Base-by-base conservation (phyloP, 2,329 filamentous ascomycete genomes). In the Cercospora brassicicola region DNA sequence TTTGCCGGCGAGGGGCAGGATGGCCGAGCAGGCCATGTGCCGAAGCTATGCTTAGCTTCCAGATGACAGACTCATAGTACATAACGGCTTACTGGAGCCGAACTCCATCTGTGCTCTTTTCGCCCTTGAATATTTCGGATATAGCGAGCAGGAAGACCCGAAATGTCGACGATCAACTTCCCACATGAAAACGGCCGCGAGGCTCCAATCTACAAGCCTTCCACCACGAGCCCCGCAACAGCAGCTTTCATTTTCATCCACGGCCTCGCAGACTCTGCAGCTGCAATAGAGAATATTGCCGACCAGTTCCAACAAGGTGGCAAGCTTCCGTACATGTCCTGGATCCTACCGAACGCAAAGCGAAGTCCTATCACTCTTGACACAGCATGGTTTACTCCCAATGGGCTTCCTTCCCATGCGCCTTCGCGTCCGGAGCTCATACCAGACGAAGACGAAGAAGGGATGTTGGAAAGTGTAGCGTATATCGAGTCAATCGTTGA, bases 311-410 rank as follows among this genome's bases (percentile, higher is more conserved):
- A 83, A 64, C 73, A 79, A 59, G 80, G 80, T 33, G 75, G 75
- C 60, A 85, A 84, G 73, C 77, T 85, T 5, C 79, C 82, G 0
- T 77, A 84, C 71, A 73, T 84, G 69, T 76, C 76, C 45, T 85
- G 83, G 83, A 74, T 84, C 39, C 78, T 85, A 26, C 83, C 84
- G 11, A 83, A 82, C 63, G 83, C 84, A 13, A 77, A 79, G 51
- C 76, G 81, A 42, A 82, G 84, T 71, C 79, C 75, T 60, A 79
- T 83, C 31, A 76, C 81, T 9, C 80, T 79, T 70, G 74, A 80
- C 39, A 81, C 78, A 65, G 83, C 81, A 26, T 85, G 81, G 83
- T 84, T 79, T 74, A 77, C 75, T 42, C 83, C 79, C 1, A 80
- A 79, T 13, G 70, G 69, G 11, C 69, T 75, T 5, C 81, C 70